Evolutionary conservation across 495 filamentous ascomycete species (phyloP), one percentile per base, ranked within the genome.

Genomic region (Penicillium subrubescens): DNA sequence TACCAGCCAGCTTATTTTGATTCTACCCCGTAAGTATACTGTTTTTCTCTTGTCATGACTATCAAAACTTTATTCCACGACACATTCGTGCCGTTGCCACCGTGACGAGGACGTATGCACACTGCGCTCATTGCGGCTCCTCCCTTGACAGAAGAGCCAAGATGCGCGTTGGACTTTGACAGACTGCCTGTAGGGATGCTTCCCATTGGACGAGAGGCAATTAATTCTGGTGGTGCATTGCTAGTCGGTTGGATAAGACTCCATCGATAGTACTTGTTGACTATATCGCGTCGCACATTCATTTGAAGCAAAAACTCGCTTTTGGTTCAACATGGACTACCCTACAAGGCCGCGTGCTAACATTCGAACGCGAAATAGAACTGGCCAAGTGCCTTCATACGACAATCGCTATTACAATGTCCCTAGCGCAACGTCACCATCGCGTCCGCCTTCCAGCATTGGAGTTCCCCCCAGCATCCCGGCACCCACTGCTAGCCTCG

Each of bases 381-480:
- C 65, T 31, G 65, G 72, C 53, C 68, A 73, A 51, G 46, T 64
- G 23, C 57, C 68, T 33, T 37, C 56, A n/a, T 76, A 74, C 35
- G 65, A 70, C 19, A 41, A 57, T 25, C 67, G 67, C 17, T 79
- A 71, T 60, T 79, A 77, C 50, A 68, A 75, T 15, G 69, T 77
- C 37, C 75, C 73, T 5, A 69, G 68, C 12, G 71, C 67, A 8
- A 68, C 69, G 27, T 75, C 75, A 5, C 77, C 75, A 10, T 84
- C 85, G 5, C 81, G 86, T 63, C 79, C 83, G 23, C 71, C 82
- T 4, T 89, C 88, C 6, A 81, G 87, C 34, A 67, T 90, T 19
- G 79, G 83, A 29, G 79, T 75, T 31, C 79, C 80, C 8, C 85
- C 87, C 2, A 79, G 73, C 23, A 83, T 89, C n/a, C 82, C 83